phyloP scores from a whole-genome alignment of 1,139 yeast genomes.

The Pichia sp. region DNA sequence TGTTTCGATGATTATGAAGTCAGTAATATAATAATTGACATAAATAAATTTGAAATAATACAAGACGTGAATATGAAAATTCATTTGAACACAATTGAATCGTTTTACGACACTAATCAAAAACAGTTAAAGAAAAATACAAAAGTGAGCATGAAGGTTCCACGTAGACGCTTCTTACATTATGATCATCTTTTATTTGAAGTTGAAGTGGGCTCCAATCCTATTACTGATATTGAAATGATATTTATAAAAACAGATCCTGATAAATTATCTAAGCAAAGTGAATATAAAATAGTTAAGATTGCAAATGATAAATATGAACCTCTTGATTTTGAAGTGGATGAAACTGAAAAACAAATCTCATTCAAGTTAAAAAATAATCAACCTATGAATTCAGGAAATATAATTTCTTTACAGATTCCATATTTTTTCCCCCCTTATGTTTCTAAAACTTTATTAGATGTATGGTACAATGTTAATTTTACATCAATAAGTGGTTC shows the following conservation, averaged over 20 bases:
- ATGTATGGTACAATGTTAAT: conserved; percentile 14
- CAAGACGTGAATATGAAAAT: conserved; percentile 12
- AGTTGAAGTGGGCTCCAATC: conserved; percentile 20
- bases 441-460: conserved; percentile 23
- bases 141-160: conserved; percentile 18
- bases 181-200: conserved; percentile 22
- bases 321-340: conserved; percentile 16
- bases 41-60: conserved; percentile 21
- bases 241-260: conserved; percentile 24
- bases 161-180: conserved; percentile 22
- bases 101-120: conserved; percentile 10
- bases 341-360: conserved; percentile 14
- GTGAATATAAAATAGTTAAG: conserved; percentile 12
- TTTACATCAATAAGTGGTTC: conserved; percentile 1
- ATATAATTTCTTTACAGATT: conserved; percentile 15
- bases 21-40: conserved; percentile 24
- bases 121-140: conserved; percentile 18
- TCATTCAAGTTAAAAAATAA: conserved; percentile 12
- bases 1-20: conserved; percentile 20
- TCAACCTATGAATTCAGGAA: conserved; percentile 1
- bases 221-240: conserved; percentile 14
- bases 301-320: conserved; percentile 2
- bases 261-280: conserved; percentile 23
- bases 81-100: conserved; percentile 15
- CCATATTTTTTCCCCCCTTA: conserved; percentile 31